Evolutionary conservation across 257 asterid species (phyloP), one percentile per base, ranked within the genome.

Genomic region (Forsythia viridissima): DNA sequence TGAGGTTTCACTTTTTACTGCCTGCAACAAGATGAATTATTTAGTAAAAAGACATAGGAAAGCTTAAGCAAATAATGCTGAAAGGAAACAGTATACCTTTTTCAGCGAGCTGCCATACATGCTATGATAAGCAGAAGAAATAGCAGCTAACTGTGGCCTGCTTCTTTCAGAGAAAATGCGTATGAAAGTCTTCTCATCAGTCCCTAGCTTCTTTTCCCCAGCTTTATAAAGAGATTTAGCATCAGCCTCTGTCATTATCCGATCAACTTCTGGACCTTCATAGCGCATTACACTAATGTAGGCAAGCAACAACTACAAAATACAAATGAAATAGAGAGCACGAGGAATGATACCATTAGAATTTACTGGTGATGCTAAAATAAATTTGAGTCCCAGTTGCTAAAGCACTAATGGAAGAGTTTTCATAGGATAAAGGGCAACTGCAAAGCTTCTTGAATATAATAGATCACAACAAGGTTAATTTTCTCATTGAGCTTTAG

Each of bases 211-310:
- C 86, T 82, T 96, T 79, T 92, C 99, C 59, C 99, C 99, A 24
- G 99, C 98, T 84, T 91, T 93, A 69, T 42, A 96, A 71, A 96
- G 97, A 71, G 91, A 71, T 85, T 88, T 92, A 80, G 99, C 97
- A 88, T 96, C 99, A 74, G 84, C 84, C 40, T 96, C 97, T 3
- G 66, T 93, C 83, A 80, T 74, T 76, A 86, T 88, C 74, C 84
- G 77, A 82, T 96, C 99, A 84, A 91, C 87, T 86, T 91, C 94
- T n/a, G 92, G 95, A 80, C 99, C 99, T 87, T 93, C 98, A 73
- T 93, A 91, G 36, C 98, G 92, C 48, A 80, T 21, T 36, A 81
- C 44, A 80, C 83, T 82, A 69, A 89, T 65, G 55, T 73, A 92
- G 37, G 97, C 88, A 63, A 92, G 91, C 70, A 96, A 85, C 90